Evolutionary conservation across 306 rosid species (phyloP).

Genomic region (Vachellia collinsii): DNA sequence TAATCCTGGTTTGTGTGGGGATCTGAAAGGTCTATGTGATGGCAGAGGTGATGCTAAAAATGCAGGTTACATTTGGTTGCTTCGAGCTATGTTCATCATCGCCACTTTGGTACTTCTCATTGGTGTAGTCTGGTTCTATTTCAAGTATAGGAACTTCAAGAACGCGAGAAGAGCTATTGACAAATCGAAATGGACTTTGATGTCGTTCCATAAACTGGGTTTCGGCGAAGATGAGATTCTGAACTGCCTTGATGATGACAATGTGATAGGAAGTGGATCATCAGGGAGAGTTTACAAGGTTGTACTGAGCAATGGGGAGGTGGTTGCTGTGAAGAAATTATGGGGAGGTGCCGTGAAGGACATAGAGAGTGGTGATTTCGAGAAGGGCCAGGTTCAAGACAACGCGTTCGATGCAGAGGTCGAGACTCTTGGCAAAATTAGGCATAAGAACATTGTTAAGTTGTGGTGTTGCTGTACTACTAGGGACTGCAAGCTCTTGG

Average conservation of each 20-base stretch:
- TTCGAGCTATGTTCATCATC: slow-evolving; percentile 59
- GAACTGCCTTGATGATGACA: slow-evolving; percentile 88
- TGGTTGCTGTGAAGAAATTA: slow-evolving; percentile 84
- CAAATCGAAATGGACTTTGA: slow-evolving; percentile 80
- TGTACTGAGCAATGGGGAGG: slow-evolving; percentile 70
- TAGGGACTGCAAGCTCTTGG: slow-evolving; percentile 82
- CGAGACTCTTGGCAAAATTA: slow-evolving; percentile 77
- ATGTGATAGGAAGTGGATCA: slow-evolving; percentile 80
- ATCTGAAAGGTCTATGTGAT: slow-evolving; percentile 58
- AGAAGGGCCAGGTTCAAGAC: slow-evolving; percentile 63
- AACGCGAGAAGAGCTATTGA: slow-evolving; percentile 55
- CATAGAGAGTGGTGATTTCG: slow-evolving; percentile 58
- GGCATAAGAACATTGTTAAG: slow-evolving; percentile 96
- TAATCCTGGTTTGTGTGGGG: slow-evolving; percentile 81
- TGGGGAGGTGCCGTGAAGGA: slow-evolving; percentile 69
- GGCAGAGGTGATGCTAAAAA: slow-evolving; percentile 40
- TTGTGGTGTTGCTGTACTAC: slow-evolving; percentile 92
- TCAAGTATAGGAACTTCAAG: slow-evolving; percentile 71
- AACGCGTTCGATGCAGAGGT: slow-evolving; percentile 90
- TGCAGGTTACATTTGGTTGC: slow-evolving; percentile 66
- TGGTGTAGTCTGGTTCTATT: slow-evolving; percentile 77
- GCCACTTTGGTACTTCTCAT: slow-evolving; percentile 61
- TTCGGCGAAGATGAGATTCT: slow-evolving; percentile 82
- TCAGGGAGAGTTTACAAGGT: slow-evolving; percentile 96
- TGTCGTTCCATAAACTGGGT: slow-evolving; percentile 91